Evolutionary conservation across 768 basidiomycete species (phyloP).

Genomic region (Suillus tomentosus): DNA sequence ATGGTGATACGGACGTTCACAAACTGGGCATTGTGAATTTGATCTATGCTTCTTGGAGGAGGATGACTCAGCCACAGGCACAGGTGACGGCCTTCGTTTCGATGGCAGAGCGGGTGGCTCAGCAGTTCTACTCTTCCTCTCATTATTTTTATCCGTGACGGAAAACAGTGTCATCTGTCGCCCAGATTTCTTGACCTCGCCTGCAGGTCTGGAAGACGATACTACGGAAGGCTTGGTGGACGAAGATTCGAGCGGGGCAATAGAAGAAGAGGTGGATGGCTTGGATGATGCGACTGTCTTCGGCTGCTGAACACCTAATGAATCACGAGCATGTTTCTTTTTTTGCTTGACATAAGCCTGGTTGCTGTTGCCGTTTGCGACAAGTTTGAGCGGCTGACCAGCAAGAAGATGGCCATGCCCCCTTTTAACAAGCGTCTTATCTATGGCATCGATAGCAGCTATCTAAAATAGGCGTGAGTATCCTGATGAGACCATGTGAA

Average conservation of each 20-base stretch:
- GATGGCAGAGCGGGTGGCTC: slow-evolving; percentile 21
- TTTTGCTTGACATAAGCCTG: slow-evolving; percentile 3
- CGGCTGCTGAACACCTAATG: neutral
- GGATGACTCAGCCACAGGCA: slow-evolving; percentile 23
- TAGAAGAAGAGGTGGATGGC: slow-evolving; percentile 2
- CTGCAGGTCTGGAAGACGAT: neutral
- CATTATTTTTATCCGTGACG: slow-evolving; percentile 5
- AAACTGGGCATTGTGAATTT: slow-evolving; percentile 49
- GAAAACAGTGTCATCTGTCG: neutral
- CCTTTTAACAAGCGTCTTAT: slow-evolving; percentile 57
- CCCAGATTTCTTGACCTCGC: neutral
- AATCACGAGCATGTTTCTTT: slow-evolving; percentile 2
- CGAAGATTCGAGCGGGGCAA: neutral
- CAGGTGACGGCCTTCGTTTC: slow-evolving; percentile 41
- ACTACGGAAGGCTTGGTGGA: neutral
- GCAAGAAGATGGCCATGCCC: slow-evolving; percentile 58
- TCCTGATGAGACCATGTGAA: slow-evolving; percentile 15
- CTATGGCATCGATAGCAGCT: slow-evolving; percentile 70
- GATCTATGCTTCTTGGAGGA: slow-evolving; percentile 42
- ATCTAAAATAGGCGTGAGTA: slow-evolving; percentile 39
- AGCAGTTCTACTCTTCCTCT: neutral
- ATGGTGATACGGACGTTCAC: slow-evolving; percentile 46
- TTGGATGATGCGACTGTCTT: slow-evolving; percentile 8
- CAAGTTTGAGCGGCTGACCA: slow-evolving; percentile 64
- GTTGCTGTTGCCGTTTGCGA: slow-evolving; percentile 35